Evolutionary conservation across 306 rosid genomes (phyloP), one percentile per base, ranked within the genome.

Genomic region (Dryas octopetala): DNA sequence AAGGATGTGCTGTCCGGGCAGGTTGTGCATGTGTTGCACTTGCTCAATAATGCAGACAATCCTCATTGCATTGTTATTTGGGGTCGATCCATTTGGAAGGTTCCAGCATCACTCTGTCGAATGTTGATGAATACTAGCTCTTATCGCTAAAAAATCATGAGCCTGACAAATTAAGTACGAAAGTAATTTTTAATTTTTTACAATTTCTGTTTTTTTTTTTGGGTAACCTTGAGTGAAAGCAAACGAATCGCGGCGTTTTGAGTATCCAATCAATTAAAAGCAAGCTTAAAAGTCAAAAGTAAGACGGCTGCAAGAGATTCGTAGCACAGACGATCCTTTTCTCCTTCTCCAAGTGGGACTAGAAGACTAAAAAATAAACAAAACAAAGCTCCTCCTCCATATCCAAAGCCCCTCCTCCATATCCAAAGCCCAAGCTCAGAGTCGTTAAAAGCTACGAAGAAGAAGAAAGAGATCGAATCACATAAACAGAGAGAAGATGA

Each of bases 401-500:
- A 23, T 23, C 23, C 1, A 23, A 23, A 32, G 3, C 38, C 38
- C 38, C 48, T 11, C 7, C 28, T 16, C 12, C 58, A 28, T 40
- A 60, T 26, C 58, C 19, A 73, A 47, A 28, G 28, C 58, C 49
- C 17, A 73, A 60, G 68, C 68, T 73, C 47, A 14, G 13, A 59
- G 9, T 40, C 26, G 68, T 14, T 15, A 62, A 6, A 15, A 41
- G 6, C 50, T 17, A 40, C 68, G 1, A 0, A n/a, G 28, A 12
- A n/a, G 66, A 54, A 50, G 71, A 62, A 8, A 57, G 12, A 48
- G 70, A 48, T 68, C 74, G 59, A 63, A 28, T 58, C 71, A 5
- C 58, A 52, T 76, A 54, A 67, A 11, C 14, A 60, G 62, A 47
- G 77, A 81, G 4, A 43, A 83, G 85, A 92, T 94, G 98, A 94